Evolutionary conservation across 371 early-diverging fungal species (phyloP), one percentile per base, ranked within the genome.

Genomic region (Nematocida sp.): DNA sequence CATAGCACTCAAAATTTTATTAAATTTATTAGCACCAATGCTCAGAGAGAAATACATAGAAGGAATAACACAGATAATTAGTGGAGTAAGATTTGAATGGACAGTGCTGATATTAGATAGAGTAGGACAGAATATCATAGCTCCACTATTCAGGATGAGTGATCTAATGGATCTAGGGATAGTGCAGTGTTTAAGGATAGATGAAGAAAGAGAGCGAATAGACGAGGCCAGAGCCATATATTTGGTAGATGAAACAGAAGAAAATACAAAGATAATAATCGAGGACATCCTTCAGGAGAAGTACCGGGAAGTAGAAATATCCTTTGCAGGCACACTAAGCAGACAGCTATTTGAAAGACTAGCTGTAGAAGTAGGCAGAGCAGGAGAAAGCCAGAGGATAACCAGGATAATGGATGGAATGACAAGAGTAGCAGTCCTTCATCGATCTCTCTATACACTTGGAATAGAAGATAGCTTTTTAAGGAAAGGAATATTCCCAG

Each of bases 121-220:
- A 74, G 87, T 88, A 70, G 90, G 94, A 2, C 91, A 91, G 75
- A 90, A 93, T 78, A 87, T 96, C 62, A 90, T 99, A 53, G 91
- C 94, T 7, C 93, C 95, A n/a, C 86, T 96, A 29, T 86, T 96
- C 64, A 90, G 90, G 64, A 90, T 96, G 19, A 92, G 89, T 79
- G 95, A 96, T 79, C 87, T 99, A 64, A 89, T 96, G 63, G 94
- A 95, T 65, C 86, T 89, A 78, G 96, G 96, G n/a, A 88, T 99
- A 32, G 96, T 97, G 1, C 90, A 94, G 32, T 94, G 96, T 77
- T 91, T 95, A 35, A 61, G 78, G 7, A 53, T 95, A 41, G 85
- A 86, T 40, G 86, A 88, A 48, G 89, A 88, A 27, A 86, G 96
- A 43, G 87, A 89, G 53, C 82, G 90, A 9, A 89, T 95, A 47